A percentile compares a stretch with the other conserved stretches of the same genome.
phyloP scores from a whole-genome alignment of 2,329 filamentous ascomycete species.

The Stagonosporopsis vannaccii region DNA sequence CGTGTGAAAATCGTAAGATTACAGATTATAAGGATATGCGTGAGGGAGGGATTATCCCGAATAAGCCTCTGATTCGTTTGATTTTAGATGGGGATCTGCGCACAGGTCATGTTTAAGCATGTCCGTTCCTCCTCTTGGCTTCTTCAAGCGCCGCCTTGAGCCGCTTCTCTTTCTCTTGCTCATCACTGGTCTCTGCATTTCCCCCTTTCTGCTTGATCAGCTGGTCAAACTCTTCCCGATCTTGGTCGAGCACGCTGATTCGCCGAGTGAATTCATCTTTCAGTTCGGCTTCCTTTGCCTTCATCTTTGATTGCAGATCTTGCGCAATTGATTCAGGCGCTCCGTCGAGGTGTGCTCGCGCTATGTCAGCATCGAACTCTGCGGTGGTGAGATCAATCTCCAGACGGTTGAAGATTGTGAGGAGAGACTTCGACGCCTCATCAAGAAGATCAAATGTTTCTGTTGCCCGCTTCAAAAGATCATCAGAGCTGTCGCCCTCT shows the following conservation, averaged over 20 bases:
- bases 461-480: slow-evolving; percentile 34
- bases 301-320: slow-evolving; percentile 47
- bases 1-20: background rate
- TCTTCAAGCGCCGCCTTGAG: slow-evolving; percentile 60
- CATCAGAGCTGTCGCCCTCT: slow-evolving; percentile 36
- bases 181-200: slow-evolving; percentile 29
- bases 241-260: slow-evolving; percentile 49
- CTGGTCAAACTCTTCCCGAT: slow-evolving; percentile 40
- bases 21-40: background rate
- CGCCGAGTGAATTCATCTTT: slow-evolving; percentile 47
- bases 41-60: background rate
- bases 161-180: slow-evolving; percentile 56
- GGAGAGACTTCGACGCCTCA: slow-evolving; percentile 51
- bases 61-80: background rate
- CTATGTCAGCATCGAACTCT: slow-evolving; percentile 62
- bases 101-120: slow-evolving; percentile 17
- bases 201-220: slow-evolving; percentile 28
- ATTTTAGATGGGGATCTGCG: background rate
- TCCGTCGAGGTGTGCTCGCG: slow-evolving; percentile 58
- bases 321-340: slow-evolving; percentile 51
- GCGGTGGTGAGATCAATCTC: slow-evolving; percentile 61
- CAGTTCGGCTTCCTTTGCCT: slow-evolving; percentile 41
- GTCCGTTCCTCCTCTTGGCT: slow-evolving; percentile 62
- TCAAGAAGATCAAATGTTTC: slow-evolving; percentile 46
- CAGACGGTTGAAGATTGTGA: slow-evolving; percentile 54